Percentiles rank a stretch among this genome's conserved stretches.
Evolutionary conservation across 2,329 filamentous ascomycete genomes (phyloP).

Genomic region (Penicillium freii): DNA sequence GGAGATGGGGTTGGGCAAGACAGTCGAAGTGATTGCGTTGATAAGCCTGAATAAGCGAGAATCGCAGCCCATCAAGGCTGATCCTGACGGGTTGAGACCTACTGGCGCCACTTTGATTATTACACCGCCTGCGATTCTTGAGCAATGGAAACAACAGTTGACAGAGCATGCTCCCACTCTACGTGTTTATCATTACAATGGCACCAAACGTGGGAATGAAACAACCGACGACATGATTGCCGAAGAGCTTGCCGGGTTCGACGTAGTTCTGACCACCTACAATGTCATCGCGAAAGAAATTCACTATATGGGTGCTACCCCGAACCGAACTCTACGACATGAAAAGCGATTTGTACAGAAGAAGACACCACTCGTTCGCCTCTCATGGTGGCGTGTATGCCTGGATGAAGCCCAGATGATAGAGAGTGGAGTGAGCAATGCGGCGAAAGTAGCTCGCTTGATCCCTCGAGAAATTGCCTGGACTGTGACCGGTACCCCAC

Average conservation of each 20-base stretch:
- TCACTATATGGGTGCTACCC: conserved; percentile 69
- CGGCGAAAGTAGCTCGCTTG: conserved; percentile 73
- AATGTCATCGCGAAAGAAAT: conserved; percentile 75
- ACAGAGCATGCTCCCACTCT: conserved; percentile 56
- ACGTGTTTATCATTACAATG: conserved; percentile 57
- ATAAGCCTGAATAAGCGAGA: conserved; percentile 43
- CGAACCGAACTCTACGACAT: conserved; percentile 66
- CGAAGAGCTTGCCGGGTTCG: conserved; percentile 47
- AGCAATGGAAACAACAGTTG: conserved; percentile 64
- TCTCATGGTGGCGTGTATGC: conserved; percentile 83
- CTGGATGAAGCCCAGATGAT: conserved; percentile 80
- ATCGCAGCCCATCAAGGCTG: conserved; percentile 13
- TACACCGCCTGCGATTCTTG: conserved; percentile 59
- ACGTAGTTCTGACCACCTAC: conserved; percentile 64
- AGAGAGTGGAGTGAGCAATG: conserved; percentile 80
- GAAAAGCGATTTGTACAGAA: conserved; percentile 64
- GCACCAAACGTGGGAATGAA: conserved; percentile 45
- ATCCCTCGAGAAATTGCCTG: conserved; percentile 85
- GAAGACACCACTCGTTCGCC: conserved; percentile 73
- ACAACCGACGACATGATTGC: conserved; percentile 44
- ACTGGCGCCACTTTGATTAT: conserved; percentile 62
- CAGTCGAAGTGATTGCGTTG: conserved; percentile 49
- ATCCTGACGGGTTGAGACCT: conserved; percentile 28
- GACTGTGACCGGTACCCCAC: conserved; percentile 88
- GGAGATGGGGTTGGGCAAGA: conserved; percentile 53